Base-by-base conservation (phyloP, 768 basidiomycete species). In the Lactifluus subvellereus region DNA sequence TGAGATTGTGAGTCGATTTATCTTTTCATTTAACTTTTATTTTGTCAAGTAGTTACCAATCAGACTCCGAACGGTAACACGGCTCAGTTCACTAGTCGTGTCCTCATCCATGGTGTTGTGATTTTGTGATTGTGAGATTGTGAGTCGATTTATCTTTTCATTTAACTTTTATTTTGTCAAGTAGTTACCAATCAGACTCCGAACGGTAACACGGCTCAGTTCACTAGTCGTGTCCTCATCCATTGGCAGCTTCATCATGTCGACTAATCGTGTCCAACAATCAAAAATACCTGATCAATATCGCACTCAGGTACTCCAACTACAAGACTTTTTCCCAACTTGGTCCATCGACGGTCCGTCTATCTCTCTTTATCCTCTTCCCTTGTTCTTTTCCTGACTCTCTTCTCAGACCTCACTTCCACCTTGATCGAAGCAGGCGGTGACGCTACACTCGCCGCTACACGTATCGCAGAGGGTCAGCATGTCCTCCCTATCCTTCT, bases 391-490 rank as follows among this genome's bases (percentile, higher is more conserved):
- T 71, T 72, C 63, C 68, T 35, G 3, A 33, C 53, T 60, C 43
- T 37, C 47, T 67, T 53, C 68, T 13, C 63, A 79, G 91, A 93
- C 77, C 81, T 93, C 66, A 79, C 82, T 66, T 84, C 86, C 7
- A 77, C 89, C 57, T 80, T 94, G 50, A 65, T 68, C 55, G 91
- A 94, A 73, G 82, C 83, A 22, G 75, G 73, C 42, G 91, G 91
- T 49, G 89, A 92, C 72, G 76, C 85, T 43, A 74, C 88, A 66
- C 67, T 85, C 60, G 91, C 89, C 49, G 88, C 82, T 4, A 80
- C 80, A n/a, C 80, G 85, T 71, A 89, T 94, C 66, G 82, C 77
- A 59, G 91, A 93, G 72, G 91, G 91, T 89, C 2, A 32, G 48
- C 16, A 51, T 11, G 2, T 2, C 16, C 43, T 50, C 59, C 37